Evolutionary conservation across 164 flowering plant species (phyloP), one percentile per base, ranked within the genome.

Genomic region (Aristolochia contorta): DNA sequence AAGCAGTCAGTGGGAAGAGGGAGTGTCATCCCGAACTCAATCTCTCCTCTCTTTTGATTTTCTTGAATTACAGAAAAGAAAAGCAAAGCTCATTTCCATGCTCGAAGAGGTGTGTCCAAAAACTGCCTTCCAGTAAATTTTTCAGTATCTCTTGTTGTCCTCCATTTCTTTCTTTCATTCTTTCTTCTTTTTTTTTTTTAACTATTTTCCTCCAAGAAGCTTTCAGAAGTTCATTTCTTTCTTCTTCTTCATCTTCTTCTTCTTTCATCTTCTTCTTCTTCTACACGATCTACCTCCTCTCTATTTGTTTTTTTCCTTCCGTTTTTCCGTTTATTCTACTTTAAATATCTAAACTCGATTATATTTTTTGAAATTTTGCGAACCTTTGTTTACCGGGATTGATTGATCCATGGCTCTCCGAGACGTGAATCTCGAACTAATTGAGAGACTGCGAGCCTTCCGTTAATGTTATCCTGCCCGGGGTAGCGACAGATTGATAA

Each of bases 11-110:
- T 68, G 71, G 72, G 76, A 83, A 0, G 60, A 71, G 2, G 77
- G 70, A 47, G 67, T 54, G 24, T 37, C 45, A 9, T 61, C 56
- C 52, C 56, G 51, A 14, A 72, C 70, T 24, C 75, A 77, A 27
- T 63, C 81, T 54, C 75, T 76, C 24, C 54, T 66, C 69, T 77
- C 94, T 19, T 73, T 81, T 25, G 89, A 86, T 27, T 69, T 80
- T 56, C 62, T 83, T 64, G 98, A 90, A 47, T 69, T 90, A 66
- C 96, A 90, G 77, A 83, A 79, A 69, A 78, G 92, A 71, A 88
- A 93, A 75, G 60, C 80, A 46, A 88, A 79, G 72, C 76, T 93
- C 64, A 75, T 90, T 72, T 80, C 84, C 58, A 83, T 93, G 90
- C 83, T 90, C 6, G 92, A 93, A 64, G 91, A 88, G 92, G 98